Percentiles rank a stretch among this genome's conserved stretches.
These are phyloP conservation scores for Microglena sp. DNA, from an alignment of 139 green algal species.

Conservation along the genomic window DNA sequence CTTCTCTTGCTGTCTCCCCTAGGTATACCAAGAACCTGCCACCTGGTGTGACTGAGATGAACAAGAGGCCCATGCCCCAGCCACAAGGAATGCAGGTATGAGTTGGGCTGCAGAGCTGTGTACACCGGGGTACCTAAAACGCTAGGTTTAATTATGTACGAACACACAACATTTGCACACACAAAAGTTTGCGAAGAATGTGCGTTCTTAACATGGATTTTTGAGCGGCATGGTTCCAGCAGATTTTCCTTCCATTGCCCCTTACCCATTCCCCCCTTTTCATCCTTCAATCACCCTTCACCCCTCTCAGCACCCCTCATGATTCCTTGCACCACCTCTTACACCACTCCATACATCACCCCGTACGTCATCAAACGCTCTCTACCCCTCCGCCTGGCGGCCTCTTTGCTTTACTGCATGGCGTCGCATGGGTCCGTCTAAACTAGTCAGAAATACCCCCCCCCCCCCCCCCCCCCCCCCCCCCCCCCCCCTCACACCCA, in stretches of 20 bases:
- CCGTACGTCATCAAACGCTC: neutral
- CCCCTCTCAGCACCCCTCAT: no score
- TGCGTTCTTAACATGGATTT: neutral
- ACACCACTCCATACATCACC: no score
- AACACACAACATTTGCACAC: no score
- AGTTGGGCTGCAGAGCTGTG: neutral
- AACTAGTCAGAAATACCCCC: no score
- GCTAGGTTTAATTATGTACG: neutral
- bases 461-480: no score
- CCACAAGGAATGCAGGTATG: constrained; percentile 30
- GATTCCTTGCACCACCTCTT: no score
- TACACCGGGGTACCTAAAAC: neutral
- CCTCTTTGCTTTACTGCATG: no score
- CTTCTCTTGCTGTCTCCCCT: no score
- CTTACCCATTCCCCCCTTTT: neutral
- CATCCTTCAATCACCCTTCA: no score
- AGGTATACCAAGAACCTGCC: constrained; percentile 89
- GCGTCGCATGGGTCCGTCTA: no score
- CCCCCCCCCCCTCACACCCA: no score
- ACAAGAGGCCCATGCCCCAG: constrained; percentile 29
- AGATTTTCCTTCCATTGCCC: neutral
- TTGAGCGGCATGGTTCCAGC: neutral
- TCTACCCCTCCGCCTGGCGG: neutral
- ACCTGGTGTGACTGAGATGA: constrained; percentile 71
- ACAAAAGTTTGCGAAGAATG: no score